Evolutionary conservation across 2,329 filamentous ascomycete species (phyloP).

Genomic region (Sporothrix brunneoviolacea): DNA sequence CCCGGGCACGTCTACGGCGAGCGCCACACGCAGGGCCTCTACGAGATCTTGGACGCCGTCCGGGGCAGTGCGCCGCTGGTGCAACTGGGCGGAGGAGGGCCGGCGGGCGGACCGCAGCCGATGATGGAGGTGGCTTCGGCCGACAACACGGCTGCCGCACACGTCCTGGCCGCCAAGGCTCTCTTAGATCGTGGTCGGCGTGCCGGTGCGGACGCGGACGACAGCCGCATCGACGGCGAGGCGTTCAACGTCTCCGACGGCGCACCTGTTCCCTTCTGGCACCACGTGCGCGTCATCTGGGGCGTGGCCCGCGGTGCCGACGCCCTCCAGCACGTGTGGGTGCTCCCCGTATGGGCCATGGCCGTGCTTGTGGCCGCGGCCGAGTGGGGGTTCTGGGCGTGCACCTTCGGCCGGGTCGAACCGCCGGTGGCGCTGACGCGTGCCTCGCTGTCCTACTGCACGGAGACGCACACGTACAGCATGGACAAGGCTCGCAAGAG

Average conservation of each 20-base stretch:
- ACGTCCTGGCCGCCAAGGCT: conserved; percentile 25
- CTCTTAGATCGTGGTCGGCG: conserved; percentile 19
- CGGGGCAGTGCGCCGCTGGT: conserved; percentile 9
- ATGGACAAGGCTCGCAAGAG: conserved; percentile 16
- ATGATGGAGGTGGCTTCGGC: conserved; percentile 25
- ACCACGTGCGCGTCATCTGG: conserved; percentile 23
- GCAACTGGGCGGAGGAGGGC: conserved; percentile 21
- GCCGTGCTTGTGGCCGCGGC: conserved; percentile 11
- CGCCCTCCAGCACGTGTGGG: conserved; percentile 3
- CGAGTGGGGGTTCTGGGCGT: conserved; percentile 21
- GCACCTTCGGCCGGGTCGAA: conserved; percentile 21
- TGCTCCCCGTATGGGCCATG: conserved; percentile 25
- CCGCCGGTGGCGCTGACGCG: conserved; percentile 21
- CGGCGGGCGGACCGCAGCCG: conserved; percentile 9
- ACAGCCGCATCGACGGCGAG: no score
- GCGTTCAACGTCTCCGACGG: conserved; percentile 29
- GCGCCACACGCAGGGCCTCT: conserved; percentile 24
- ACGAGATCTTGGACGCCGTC: conserved; percentile 20
- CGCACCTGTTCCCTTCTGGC: conserved; percentile 17
- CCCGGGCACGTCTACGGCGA: conserved; percentile 30
- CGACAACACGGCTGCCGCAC: conserved; percentile 22
- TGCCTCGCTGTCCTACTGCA: conserved; percentile 20
- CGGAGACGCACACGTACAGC: conserved; percentile 18
- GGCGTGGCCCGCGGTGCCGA: conserved; percentile 16
- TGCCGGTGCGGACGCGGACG: no score